A percentile compares a stretch with the other conserved stretches of the same genome.
Conservation (phyloP, 2,329 filamentous ascomycete species). For the Ilyonectria robusta region DNA sequence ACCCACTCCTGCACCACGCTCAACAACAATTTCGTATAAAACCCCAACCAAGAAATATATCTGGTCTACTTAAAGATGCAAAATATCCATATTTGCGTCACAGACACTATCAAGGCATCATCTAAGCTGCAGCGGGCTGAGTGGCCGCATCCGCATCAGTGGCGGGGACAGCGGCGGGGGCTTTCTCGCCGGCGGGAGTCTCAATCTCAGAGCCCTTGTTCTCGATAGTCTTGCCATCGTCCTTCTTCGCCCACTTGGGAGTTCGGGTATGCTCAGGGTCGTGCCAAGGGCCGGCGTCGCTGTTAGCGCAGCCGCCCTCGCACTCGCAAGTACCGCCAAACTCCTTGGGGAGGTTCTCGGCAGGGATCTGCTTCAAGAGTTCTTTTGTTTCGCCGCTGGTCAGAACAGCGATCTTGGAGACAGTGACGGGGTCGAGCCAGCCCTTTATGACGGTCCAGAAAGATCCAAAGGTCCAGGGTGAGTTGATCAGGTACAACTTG, state of each 20-base stretch:
- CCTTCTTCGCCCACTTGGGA: conserved; percentile 72
- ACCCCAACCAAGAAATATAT: conserved; percentile 41
- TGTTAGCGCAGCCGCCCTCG: conserved; percentile 84
- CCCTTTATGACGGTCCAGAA: conserved; percentile 91
- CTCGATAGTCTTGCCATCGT: conserved; percentile 55
- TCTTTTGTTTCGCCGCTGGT: conserved; percentile 86
- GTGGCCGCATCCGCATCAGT: conserved; percentile 52
- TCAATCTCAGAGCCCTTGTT: conserved; percentile 58
- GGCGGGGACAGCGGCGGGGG: conserved; percentile 51
- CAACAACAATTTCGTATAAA: conserved; percentile 27
- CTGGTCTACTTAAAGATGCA: conserved; percentile 43
- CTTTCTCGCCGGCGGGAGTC: conserved; percentile 48
- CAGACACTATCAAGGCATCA: conserved; percentile 21
- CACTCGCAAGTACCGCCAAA: conserved; percentile 91
- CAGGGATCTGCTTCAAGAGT: conserved; percentile 85
- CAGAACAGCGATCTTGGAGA: conserved; percentile 94
- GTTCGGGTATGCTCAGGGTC: conserved; percentile 77
- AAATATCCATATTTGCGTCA: conserved; percentile 36
- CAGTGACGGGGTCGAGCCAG: conserved; percentile 97
- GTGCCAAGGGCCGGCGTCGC: conserved; percentile 92
- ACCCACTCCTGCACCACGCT: conserved; percentile 30
- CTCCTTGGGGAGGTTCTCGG: conserved; percentile 89
- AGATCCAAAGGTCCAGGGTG: conserved; percentile 92
- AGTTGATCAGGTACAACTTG: conserved; percentile 97
- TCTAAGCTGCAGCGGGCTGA: conserved; percentile 55